A percentile compares a stretch with the other conserved stretches of the same genome.
Conservation (phyloP, 768 basidiomycete genomes). For the Suillus tomentosus region DNA sequence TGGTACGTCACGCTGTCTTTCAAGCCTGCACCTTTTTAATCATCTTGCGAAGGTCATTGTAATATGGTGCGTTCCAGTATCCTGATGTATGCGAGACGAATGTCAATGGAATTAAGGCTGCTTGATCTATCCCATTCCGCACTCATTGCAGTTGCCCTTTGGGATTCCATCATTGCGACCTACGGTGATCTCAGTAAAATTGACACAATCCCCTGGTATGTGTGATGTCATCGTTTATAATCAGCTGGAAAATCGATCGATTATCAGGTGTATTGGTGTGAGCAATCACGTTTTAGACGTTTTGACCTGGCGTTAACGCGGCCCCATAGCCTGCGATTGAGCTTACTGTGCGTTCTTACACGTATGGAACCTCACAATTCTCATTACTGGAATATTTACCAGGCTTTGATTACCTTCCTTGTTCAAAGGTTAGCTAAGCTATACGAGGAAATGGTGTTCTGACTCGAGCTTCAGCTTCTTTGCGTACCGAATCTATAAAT, state of each 20-base stretch:
- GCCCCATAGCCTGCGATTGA: constrained; percentile 20
- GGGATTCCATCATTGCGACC: constrained; percentile 24
- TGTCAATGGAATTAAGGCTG: constrained; percentile 16
- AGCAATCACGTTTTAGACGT: constrained; percentile 3
- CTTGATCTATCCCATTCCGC: constrained; percentile 29
- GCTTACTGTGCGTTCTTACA: constrained; percentile 21
- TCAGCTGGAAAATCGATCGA: background rate
- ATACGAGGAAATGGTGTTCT: background rate
- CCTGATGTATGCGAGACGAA: background rate
- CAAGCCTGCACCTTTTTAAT: background rate
- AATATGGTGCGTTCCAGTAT: constrained; percentile 21
- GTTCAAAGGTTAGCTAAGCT: constrained; percentile 20
- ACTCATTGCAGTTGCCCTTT: constrained; percentile 24
- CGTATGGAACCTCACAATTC: background rate
- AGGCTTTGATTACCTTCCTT: constrained; percentile 30
- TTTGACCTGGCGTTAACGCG: constrained; percentile 1
- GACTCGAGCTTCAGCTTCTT: constrained; percentile 22
- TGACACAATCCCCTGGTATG: constrained; percentile 28
- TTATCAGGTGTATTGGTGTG: constrained; percentile 28
- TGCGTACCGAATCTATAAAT: constrained; percentile 26
- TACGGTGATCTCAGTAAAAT: constrained; percentile 20
- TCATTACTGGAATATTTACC: background rate
- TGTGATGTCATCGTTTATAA: background rate
- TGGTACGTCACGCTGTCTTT: constrained; percentile 18
- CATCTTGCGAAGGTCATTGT: constrained; percentile 18